phyloP scores from a whole-genome alignment of 345 rosid genomes.

The Barbarea vulgaris region DNA sequence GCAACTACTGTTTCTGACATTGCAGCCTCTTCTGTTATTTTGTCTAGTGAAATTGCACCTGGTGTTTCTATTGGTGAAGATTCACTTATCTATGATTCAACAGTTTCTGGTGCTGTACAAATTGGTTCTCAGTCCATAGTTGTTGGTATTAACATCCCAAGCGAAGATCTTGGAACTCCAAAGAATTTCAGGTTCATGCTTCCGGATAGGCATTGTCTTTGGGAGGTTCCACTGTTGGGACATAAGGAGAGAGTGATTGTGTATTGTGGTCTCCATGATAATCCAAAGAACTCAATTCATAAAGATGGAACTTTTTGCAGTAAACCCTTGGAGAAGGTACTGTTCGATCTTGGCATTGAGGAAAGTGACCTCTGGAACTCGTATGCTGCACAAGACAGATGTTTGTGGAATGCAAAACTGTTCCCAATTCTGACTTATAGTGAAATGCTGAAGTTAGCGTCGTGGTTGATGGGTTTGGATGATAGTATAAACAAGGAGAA shows the following conservation, averaged over 20 bases:
- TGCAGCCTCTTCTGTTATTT: conserved; percentile 84
- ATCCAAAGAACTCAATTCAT: conserved; percentile 67
- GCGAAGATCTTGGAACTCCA: conserved; percentile 40
- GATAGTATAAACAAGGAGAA: conserved; percentile 46
- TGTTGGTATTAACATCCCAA: conserved; percentile 74
- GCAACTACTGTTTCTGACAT: conserved; percentile 90
- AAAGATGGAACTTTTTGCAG: conserved; percentile 91
- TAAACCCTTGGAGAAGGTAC: conserved; percentile 79
- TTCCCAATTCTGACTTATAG: conserved; percentile 71
- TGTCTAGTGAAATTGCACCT: conserved; percentile 84
- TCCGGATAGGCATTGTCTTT: conserved; percentile 94
- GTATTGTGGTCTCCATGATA: conserved; percentile 94
- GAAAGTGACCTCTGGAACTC: conserved; percentile 81
- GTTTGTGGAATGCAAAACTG: conserved; percentile 94
- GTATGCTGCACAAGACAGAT: conserved; percentile 55
- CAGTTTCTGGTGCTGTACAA: conserved; percentile 70
- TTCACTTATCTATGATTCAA: conserved; percentile 84
- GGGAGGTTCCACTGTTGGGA: conserved; percentile 95
- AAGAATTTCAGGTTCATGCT: conserved; percentile 68
- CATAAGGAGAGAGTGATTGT: conserved; percentile 68
- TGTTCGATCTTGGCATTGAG: conserved; percentile 68
- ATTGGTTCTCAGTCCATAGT: conserved; percentile 91
- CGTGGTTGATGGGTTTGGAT: conserved; percentile 92
- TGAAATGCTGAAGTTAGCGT: conserved; percentile 77
- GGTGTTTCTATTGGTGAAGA: conserved; percentile 94